These are phyloP conservation scores for Verticillium alfalfae DNA, from an alignment of 2,329 filamentous ascomycete genomes.

Conservation along the genomic window DNA sequence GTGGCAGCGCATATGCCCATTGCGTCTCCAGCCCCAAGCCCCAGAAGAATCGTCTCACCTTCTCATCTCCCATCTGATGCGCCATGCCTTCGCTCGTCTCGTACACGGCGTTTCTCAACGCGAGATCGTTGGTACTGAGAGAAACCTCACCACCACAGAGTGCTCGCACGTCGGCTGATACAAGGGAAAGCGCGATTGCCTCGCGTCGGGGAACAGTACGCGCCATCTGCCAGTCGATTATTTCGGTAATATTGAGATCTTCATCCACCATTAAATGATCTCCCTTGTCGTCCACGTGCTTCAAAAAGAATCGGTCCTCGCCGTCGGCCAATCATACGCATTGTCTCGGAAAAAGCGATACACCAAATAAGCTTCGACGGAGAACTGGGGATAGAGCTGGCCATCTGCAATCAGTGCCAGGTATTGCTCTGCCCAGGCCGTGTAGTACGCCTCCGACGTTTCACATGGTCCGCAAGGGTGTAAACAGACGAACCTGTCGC, in stretches of 20 bases:
- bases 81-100: too few relatives aligned
- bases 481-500: constrained; percentile 20
- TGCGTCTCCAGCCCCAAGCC: constrained; percentile 10
- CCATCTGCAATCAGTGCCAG: constrained; percentile 21
- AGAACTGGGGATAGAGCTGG: constrained; percentile 22
- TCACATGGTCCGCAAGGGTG: constrained; percentile 10
- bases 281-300: background rate
- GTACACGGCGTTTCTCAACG: too few relatives aligned
- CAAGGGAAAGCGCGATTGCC: too few relatives aligned
- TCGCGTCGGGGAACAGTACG: background rate
- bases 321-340: constrained; percentile 24
- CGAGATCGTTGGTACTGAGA: too few relatives aligned
- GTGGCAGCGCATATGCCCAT: constrained; percentile 9
- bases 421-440: constrained; percentile 16
- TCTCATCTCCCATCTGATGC: constrained; percentile 5
- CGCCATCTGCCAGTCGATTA: constrained; percentile 63
- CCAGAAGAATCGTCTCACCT: constrained; percentile 13
- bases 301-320: background rate
- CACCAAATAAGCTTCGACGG: constrained; percentile 24
- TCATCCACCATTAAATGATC: background rate
- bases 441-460: constrained; percentile 13
- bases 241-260: background rate
- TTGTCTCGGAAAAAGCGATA: constrained; percentile 30
- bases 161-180: too few relatives aligned
- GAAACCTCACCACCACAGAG: too few relatives aligned